Percentiles rank a stretch among this genome's conserved stretches.
phyloP scores from a whole-genome alignment of 2,329 filamentous ascomycete genomes.

The Sphaerostilbella broomeana region DNA sequence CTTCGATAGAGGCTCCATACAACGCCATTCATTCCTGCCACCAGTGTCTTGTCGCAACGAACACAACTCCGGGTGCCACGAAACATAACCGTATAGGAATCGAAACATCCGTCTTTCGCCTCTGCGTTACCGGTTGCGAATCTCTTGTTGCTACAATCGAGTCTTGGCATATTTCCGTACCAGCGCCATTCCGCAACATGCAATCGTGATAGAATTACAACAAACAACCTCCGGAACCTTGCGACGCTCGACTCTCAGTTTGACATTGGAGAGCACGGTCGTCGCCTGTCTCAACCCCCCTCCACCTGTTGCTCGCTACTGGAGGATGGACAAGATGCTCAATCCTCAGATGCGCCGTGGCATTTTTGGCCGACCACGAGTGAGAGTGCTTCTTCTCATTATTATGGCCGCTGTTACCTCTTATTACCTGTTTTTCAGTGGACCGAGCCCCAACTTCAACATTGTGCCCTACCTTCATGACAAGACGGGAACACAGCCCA shows the following conservation, averaged over 20 bases:
- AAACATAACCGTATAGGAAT: too few relatives aligned
- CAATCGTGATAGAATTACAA: conserved; percentile 9
- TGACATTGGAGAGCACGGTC: not conserved
- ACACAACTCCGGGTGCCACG: too few relatives aligned
- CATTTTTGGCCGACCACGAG: conserved; percentile 31
- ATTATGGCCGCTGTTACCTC: conserved; percentile 33
- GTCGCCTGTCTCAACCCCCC: not conserved
- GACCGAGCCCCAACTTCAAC: conserved; percentile 26
- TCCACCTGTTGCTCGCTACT: not conserved
- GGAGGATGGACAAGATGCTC: conserved; percentile 28
- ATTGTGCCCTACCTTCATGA: conserved; percentile 28
- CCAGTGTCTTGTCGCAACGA: too few relatives aligned
- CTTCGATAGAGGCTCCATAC: conserved; percentile 27
- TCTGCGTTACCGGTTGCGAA: conserved; percentile 20
- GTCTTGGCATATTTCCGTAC: too few relatives aligned
- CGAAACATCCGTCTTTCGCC: too few relatives aligned
- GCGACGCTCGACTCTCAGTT: not conserved
- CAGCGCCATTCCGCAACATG: conserved; percentile 2
- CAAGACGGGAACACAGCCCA: not conserved
- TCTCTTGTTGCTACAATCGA: conserved; percentile 18
- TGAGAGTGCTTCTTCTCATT: conserved; percentile 36
- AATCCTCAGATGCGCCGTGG: conserved; percentile 24
- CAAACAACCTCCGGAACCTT: conserved; percentile 2
- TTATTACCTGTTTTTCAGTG: conserved; percentile 38
- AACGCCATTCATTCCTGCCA: conserved; percentile 2